Evolutionary conservation across 2,329 filamentous ascomycete species (phyloP).

Genomic region (Colletotrichum godetiae): DNA sequence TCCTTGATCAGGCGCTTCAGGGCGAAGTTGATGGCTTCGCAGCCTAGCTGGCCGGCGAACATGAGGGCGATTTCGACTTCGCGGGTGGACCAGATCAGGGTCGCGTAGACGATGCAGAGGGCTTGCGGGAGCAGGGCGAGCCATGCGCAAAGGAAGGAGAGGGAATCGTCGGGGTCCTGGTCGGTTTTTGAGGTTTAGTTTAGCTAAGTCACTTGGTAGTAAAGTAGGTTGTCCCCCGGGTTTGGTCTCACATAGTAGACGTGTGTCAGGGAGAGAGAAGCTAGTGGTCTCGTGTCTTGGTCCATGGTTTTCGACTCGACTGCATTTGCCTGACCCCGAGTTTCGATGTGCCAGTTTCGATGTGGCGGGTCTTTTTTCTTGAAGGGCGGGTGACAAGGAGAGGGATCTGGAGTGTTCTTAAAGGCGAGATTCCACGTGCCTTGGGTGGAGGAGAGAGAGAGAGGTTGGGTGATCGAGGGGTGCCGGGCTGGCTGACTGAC

Average conservation of each 20-base stretch:
- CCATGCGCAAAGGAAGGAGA: constrained; percentile 92
- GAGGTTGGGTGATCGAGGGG: not conserved
- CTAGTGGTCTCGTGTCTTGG: constrained; percentile 68
- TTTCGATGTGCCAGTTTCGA: not conserved
- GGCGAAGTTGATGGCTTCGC: constrained; percentile 89
- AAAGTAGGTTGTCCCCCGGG: constrained; percentile 74
- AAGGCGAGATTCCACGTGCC: not conserved
- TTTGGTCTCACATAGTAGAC: constrained; percentile 78
- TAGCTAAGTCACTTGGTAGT: constrained; percentile 75
- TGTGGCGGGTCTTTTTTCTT: not conserved
- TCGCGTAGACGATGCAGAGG: constrained; percentile 89
- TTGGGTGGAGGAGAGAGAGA: not conserved
- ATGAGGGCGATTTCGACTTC: constrained; percentile 91
- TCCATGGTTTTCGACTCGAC: constrained; percentile 39
- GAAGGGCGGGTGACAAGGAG: not conserved
- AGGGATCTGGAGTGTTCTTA: not conserved
- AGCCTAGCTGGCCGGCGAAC: constrained; percentile 91
- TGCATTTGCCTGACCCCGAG: constrained; percentile 9
- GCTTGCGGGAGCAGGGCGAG: constrained; percentile 94
- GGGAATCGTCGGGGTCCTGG: constrained; percentile 81
- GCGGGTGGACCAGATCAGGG: constrained; percentile 89
- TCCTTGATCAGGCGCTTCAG: constrained; percentile 94
- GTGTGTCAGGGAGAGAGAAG: constrained; percentile 93
- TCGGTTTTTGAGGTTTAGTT: not conserved
- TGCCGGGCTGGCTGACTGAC: not conserved